These are phyloP conservation scores for Podospora sp. DNA, from an alignment of 495 filamentous ascomycete genomes.

Conservation along the genomic window DNA sequence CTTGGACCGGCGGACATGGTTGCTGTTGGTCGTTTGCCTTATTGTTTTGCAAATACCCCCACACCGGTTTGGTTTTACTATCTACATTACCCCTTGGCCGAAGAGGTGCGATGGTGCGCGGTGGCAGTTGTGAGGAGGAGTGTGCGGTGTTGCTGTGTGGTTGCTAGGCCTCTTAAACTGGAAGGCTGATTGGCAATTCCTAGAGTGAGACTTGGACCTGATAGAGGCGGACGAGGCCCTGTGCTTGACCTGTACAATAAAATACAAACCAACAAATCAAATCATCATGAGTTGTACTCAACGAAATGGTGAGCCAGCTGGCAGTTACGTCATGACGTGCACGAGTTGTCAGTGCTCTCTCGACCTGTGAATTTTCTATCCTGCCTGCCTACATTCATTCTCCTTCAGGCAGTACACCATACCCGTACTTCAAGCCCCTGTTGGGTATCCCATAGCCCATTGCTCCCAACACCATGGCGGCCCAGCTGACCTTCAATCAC, in stretches of 20 bases:
- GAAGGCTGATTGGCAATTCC: not conserved
- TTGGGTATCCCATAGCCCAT: not conserved
- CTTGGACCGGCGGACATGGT: not conserved
- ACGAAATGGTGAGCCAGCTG: not conserved
- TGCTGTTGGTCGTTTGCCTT: not conserved
- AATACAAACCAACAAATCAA: not conserved
- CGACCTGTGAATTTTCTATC: not conserved
- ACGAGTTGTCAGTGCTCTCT: not conserved
- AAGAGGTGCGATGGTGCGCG: not conserved
- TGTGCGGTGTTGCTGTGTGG: not conserved
- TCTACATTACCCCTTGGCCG: not conserved
- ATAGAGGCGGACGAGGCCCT: not conserved
- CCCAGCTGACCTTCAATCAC: not conserved
- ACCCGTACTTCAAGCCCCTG: not conserved
- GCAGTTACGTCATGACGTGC: not conserved
- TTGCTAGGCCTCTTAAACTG: too few species aligned
- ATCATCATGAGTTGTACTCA: not conserved
- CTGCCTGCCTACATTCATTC: not conserved
- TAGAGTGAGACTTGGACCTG: not conserved
- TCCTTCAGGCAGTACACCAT: not conserved
- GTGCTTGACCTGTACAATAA: not conserved
- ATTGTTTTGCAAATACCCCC: not conserved
- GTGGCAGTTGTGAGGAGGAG: not conserved
- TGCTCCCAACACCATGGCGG: not conserved
- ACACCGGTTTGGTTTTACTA: not conserved